Conservation (phyloP, 2,329 filamentous ascomycete species). For the Coniosporium tulheliwenetii region DNA sequence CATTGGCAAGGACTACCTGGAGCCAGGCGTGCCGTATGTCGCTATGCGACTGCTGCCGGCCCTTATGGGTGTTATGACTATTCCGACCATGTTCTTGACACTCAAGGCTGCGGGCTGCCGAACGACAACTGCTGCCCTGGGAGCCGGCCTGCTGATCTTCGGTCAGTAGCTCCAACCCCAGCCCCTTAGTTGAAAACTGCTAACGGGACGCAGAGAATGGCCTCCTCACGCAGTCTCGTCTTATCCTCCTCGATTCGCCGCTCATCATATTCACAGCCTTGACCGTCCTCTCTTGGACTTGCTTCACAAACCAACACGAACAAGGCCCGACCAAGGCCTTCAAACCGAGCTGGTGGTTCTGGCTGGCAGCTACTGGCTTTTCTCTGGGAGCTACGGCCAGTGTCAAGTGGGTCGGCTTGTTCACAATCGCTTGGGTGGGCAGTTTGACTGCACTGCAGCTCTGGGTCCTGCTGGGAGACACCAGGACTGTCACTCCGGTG, state of each 20-base stretch:
- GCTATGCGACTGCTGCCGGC: slow-evolving; percentile 93
- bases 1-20: slow-evolving; percentile 96
- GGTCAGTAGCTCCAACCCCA: slow-evolving; percentile 34
- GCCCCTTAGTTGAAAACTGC: background rate
- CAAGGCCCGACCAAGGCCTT: slow-evolving; percentile 82
- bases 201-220: slow-evolving; percentile 58
- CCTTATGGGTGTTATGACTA: slow-evolving; percentile 71
- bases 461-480: slow-evolving; percentile 87
- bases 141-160: slow-evolving; percentile 78
- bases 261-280: slow-evolving; percentile 86
- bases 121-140: slow-evolving; percentile 69
- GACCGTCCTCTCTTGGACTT: slow-evolving; percentile 77
- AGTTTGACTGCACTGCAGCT: slow-evolving; percentile 79
- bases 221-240: slow-evolving; percentile 80
- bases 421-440: slow-evolving; percentile 97
- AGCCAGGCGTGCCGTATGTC: slow-evolving; percentile 89
- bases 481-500: slow-evolving; percentile 66
- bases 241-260: slow-evolving; percentile 92
- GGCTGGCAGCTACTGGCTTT: slow-evolving; percentile 74
- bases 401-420: slow-evolving; percentile 97
- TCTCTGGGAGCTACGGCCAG: slow-evolving; percentile 80
- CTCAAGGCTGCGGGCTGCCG: slow-evolving; percentile 83
- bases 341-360: slow-evolving; percentile 91
- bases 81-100: slow-evolving; percentile 87
- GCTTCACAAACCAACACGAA: slow-evolving; percentile 94